These are phyloP conservation scores for Xerocomellus chrysenteron DNA, from an alignment of 768 basidiomycete species.

Conservation along the genomic window DNA sequence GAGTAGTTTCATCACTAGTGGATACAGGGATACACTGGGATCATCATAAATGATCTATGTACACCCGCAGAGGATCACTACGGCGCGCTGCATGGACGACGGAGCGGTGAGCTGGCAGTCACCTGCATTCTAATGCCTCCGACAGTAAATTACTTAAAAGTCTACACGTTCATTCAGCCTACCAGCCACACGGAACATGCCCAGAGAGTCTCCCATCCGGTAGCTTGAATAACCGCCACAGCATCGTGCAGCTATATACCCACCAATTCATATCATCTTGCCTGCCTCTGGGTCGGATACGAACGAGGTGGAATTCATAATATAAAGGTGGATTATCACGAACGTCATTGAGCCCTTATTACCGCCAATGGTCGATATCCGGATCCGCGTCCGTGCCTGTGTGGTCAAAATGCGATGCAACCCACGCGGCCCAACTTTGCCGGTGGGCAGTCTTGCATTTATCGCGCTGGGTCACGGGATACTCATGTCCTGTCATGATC, in stretches of 20 bases:
- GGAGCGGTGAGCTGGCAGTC: slow-evolving; percentile 1
- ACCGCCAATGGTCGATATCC: background rate
- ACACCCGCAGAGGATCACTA: background rate
- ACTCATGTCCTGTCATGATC: background rate
- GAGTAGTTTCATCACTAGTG: background rate
- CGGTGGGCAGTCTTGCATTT: background rate
- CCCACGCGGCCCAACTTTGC: background rate
- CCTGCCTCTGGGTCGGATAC: background rate
- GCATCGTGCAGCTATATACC: background rate
- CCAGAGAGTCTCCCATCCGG: background rate
- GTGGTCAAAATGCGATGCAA: background rate
- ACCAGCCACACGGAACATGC: too few relatives aligned
- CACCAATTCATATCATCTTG: background rate
- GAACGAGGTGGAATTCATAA: background rate
- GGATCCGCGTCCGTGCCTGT: background rate
- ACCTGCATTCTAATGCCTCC: too few relatives aligned
- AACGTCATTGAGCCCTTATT: background rate
- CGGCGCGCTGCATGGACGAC: background rate
- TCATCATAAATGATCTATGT: background rate
- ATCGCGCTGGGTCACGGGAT: slow-evolving; percentile 1
- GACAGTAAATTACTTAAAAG: too few relatives aligned
- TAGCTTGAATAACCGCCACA: background rate
- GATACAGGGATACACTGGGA: background rate
- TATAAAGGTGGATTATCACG: too few relatives aligned
- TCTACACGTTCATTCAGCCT: background rate